Evolutionary conservation across 202 grass and related monocot genomes (phyloP).

Genomic region (Hordeum pubiflorum): DNA sequence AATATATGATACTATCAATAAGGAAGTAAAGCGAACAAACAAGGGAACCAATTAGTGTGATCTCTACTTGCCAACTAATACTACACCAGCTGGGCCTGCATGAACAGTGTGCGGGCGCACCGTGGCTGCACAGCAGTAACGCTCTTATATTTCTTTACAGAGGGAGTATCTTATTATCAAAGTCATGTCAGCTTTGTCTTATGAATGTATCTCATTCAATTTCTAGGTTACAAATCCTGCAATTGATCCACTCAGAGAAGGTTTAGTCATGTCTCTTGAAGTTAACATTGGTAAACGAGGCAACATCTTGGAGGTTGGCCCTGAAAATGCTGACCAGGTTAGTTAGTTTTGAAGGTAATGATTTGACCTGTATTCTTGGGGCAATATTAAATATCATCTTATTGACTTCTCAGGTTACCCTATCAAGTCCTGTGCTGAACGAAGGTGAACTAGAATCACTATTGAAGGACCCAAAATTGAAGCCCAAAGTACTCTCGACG

Average conservation of each 20-base stretch:
- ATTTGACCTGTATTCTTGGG: conserved; percentile 17
- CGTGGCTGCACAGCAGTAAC: not conserved
- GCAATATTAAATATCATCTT: conserved; percentile 20
- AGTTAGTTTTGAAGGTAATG: conserved; percentile 28
- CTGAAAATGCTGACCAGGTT: conserved; percentile 94
- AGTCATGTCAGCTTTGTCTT: conserved; percentile 11
- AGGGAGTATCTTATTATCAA: not conserved
- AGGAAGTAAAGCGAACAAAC: not conserved
- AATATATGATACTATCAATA: not conserved
- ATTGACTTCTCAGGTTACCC: conserved; percentile 65
- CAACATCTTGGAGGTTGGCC: conserved; percentile 90
- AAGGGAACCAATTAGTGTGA: not conserved
- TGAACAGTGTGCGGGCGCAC: not conserved
- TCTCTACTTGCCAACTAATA: not conserved
- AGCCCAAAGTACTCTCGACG: conserved; percentile 71
- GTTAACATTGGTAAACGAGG: conserved; percentile 94
- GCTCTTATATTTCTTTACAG: no score
- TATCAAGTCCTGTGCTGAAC: conserved; percentile 89
- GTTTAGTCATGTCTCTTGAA: conserved; percentile 99
- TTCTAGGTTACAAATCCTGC: conserved; percentile 97
- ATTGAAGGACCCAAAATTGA: conserved; percentile 71
- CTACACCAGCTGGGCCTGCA: not conserved
- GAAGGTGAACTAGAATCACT: conserved; percentile 90
- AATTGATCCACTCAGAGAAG: conserved; percentile 97
- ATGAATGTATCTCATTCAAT: conserved; percentile 9